These are phyloP conservation scores for Neoboletus magnificus DNA, from an alignment of 768 basidiomycete species.

Conservation along the genomic window DNA sequence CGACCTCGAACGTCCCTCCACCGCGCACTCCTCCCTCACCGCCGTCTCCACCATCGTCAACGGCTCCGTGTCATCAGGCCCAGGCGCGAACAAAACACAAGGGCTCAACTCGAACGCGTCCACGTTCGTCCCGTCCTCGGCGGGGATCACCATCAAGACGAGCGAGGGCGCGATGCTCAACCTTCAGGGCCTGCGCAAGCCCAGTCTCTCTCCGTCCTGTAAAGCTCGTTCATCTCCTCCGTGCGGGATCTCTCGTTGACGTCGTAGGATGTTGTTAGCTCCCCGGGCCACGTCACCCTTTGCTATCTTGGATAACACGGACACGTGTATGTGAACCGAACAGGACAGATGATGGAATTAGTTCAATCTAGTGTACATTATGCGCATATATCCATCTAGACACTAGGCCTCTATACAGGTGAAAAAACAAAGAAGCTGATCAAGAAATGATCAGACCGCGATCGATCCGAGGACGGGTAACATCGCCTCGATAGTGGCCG, in stretches of 20 bases:
- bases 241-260: neutral
- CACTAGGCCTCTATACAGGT: neutral
- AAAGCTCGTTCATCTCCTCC: neutral
- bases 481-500: constrained; percentile 24
- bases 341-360: neutral
- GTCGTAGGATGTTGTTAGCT: constrained; percentile 6
- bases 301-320: constrained; percentile 23
- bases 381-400: neutral
- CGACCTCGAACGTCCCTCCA: constrained; percentile 18
- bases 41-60: neutral
- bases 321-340: constrained; percentile 10
- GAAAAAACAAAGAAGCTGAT: neutral
- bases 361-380: neutral
- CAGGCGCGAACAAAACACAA: neutral
- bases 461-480: constrained; percentile 25
- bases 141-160: constrained; percentile 21
- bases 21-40: constrained; percentile 8
- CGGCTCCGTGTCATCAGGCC: neutral
- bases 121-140: constrained; percentile 22
- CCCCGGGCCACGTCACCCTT: constrained; percentile 26
- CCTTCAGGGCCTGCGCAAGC: constrained; percentile 16
- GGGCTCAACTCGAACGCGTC: constrained; percentile 25
- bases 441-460: neutral
- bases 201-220: constrained; percentile 26
- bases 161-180: constrained; percentile 14